Conservation (phyloP, 495 filamentous ascomycete species). For the Podospora tetraspora region DNA sequence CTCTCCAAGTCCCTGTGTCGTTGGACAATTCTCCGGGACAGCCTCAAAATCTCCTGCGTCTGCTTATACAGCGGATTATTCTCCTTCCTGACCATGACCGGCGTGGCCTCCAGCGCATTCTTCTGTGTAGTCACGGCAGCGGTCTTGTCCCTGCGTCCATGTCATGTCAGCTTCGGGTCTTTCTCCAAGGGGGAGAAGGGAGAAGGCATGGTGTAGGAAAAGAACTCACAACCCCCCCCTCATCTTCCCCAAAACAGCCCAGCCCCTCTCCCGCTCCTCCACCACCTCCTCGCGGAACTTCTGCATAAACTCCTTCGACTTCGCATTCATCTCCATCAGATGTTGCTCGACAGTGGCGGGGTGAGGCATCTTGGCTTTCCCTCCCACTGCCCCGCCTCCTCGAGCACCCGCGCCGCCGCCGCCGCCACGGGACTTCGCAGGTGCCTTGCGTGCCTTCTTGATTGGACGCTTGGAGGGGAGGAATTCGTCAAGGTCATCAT, state of each 20-base stretch:
- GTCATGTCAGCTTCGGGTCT: no score
- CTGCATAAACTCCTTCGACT: constrained; percentile 32
- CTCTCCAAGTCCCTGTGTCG: constrained; percentile 17
- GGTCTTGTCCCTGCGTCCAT: constrained; percentile 5
- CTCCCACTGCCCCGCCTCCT: not conserved
- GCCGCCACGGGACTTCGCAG: not conserved
- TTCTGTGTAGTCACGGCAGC: not conserved
- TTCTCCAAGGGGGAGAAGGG: no score
- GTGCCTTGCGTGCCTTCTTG: not conserved
- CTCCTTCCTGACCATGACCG: not conserved
- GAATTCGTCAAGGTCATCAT: not conserved
- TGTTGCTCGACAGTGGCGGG: constrained; percentile 21
- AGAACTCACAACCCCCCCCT: constrained; percentile 20
- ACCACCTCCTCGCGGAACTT: constrained; percentile 23
- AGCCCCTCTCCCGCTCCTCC: constrained; percentile 19
- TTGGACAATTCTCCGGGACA: constrained; percentile 18
- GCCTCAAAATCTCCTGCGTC: constrained; percentile 15
- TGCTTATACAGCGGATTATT: constrained; percentile 18
- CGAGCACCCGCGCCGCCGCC: not conserved
- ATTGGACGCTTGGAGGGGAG: not conserved
- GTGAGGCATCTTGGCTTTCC: not conserved
- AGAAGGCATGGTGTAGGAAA: not conserved
- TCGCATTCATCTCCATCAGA: constrained; percentile 22
- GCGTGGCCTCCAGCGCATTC: constrained; percentile 1
- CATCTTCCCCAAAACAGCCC: constrained; percentile 13